A percentile compares a stretch with the other conserved stretches of the same genome.
Conservation (phyloP, 1,284 basidiomycete genomes). For the Cyathus pygmaeus region DNA sequence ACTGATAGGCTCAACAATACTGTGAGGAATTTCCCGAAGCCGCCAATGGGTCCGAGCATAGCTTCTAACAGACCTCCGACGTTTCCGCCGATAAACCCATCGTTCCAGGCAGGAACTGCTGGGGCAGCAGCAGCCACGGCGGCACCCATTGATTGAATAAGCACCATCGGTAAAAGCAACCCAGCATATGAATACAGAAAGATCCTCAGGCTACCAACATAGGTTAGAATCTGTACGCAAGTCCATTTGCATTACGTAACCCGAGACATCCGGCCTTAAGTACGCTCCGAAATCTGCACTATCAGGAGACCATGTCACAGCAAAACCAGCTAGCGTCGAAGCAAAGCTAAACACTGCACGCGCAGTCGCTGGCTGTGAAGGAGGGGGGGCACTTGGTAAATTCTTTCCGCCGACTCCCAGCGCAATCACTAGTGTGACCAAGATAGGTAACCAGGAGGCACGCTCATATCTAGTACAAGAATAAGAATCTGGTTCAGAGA, state of each 20-base stretch:
- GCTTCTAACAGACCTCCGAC: conserved; percentile 81
- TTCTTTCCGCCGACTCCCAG: conserved; percentile 80
- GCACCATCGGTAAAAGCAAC: conserved; percentile 71
- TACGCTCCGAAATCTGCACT: conserved; percentile 82
- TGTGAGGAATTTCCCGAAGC: conserved; percentile 89
- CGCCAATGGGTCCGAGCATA: conserved; percentile 74
- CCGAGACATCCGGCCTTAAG: conserved; percentile 63
- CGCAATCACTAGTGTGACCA: conserved; percentile 81
- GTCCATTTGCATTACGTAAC: conserved; percentile 45
- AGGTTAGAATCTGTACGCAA: neutral
- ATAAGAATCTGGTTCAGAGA: too few relatives aligned
- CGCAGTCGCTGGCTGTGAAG: conserved; percentile 61
- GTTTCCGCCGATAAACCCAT: conserved; percentile 68
- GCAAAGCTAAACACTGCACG: conserved; percentile 69
- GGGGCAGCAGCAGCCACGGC: conserved; percentile 68
- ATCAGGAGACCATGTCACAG: conserved; percentile 72
- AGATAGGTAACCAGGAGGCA: conserved; percentile 80
- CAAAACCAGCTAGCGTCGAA: conserved; percentile 78
- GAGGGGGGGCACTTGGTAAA: conserved; percentile 47
- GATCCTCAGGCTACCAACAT: conserved; percentile 63
- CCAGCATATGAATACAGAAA: conserved; percentile 83
- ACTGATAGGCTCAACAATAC: conserved; percentile 86
- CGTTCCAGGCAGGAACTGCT: conserved; percentile 73
- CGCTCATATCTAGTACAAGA: conserved; percentile 69
- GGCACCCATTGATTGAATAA: conserved; percentile 82